A percentile compares a stretch with the other conserved stretches of the same genome.
Evolutionary conservation across 331 rosid genomes (phyloP).

Genomic region (Erythrophleum ivorense): DNA sequence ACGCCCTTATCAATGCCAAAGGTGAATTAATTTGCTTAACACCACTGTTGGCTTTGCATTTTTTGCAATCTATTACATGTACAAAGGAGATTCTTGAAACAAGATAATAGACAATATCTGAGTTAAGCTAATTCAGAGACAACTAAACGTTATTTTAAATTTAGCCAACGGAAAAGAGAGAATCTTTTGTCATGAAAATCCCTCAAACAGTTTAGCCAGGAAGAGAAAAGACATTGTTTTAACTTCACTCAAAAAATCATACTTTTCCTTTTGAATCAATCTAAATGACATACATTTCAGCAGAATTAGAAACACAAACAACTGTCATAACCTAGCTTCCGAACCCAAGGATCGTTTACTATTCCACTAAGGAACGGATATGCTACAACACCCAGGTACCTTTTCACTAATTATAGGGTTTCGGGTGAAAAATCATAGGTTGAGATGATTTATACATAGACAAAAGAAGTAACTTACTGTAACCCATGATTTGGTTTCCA

Average conservation of each 20-base stretch:
- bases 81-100: neutral
- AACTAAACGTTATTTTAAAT: too few species aligned
- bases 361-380: neutral
- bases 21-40: neutral
- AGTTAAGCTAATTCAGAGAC: neutral
- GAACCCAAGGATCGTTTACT: neutral
- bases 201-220: neutral
- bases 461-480: conserved; percentile 62
- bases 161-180: neutral
- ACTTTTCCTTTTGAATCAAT: neutral
- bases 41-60: conserved; percentile 3
- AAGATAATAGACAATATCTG: neutral
- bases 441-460: neutral
- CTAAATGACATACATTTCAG: neutral
- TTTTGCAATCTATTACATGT: neutral
- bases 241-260: neutral
- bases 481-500: conserved; percentile 86
- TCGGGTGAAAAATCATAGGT: neutral
- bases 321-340: neutral
- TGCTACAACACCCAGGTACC: neutral
- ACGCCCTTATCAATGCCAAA: neutral
- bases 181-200: neutral
- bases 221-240: neutral
- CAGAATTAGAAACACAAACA: neutral
- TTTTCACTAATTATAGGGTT: neutral